Base-by-base conservation (phyloP, 257 asterid species). In the Anisodus tanguticus region DNA sequence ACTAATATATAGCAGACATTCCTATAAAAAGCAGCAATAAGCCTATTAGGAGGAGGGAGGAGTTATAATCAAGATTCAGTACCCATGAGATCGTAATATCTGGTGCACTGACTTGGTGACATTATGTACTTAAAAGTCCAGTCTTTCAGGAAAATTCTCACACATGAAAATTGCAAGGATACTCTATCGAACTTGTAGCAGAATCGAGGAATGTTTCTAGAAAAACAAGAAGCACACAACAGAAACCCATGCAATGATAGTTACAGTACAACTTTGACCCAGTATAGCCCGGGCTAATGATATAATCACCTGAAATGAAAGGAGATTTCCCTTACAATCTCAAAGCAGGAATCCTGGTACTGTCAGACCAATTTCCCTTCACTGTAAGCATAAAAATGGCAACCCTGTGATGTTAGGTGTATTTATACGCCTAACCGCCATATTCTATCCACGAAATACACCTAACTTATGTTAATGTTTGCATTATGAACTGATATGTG, bases 321-420 rank as follows among this genome's bases (percentile, higher is more conserved):
- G 83, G 82, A 83, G 4, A 69, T 78, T 62, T 17, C 69, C 86
- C 47, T 12, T 31, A 77, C 51, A 51, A 55, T 76, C 35, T 59
- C 70, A 13, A 37, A 19, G 15, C 31, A 53, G 69, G 19, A 66
- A 39, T 12, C 3, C 0, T 19, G 47, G 68, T 35, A 78, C 51
- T 51, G 45, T 26, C 15, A 13, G 9, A 15, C 41, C 59, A n/a
- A 77, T 80, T 59, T 19, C 19, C 81, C 85, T 71, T 74, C 62
- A 79, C 53, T 43, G 43, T 0, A 83, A 76, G 64, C n/a, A 69
- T 59, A 31, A 1, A 45, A 67, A 12, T 31, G 67, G 67, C 70
- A 79, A 45, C 68, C 39, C 16, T 39, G 49, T 31, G 35, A 31
- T 31, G 35, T 31, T 31, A 31, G 35, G 35, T 31, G 35, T 31